Percentiles rank a stretch among this genome's conserved stretches.
phyloP scores from a whole-genome alignment of 805 yeast genomes.

The Metschnikowia shivogae region DNA sequence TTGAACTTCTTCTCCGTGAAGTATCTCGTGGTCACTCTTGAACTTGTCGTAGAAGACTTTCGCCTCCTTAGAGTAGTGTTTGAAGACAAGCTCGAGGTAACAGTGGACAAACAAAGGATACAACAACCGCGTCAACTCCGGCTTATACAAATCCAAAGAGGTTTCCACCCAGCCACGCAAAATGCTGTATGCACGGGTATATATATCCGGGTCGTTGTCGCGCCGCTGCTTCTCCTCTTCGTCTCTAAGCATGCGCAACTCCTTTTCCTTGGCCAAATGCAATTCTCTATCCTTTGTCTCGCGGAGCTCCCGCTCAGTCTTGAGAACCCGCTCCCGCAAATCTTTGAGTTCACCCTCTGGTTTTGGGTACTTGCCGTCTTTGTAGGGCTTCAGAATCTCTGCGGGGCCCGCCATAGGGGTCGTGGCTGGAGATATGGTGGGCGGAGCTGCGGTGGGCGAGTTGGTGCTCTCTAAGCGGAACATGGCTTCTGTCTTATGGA shows the following conservation, averaged over 20 bases:
- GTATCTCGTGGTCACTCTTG: slow-evolving; percentile 63
- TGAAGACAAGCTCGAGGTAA: slow-evolving; percentile 71
- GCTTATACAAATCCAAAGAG: slow-evolving; percentile 85
- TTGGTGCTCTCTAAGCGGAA: slow-evolving; percentile 80
- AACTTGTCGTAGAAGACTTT: slow-evolving; percentile 73
- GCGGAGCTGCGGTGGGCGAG: slow-evolving; percentile 47
- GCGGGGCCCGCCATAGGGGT: slow-evolving; percentile 32
- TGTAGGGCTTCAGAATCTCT: slow-evolving; percentile 23
- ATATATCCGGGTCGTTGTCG: slow-evolving; percentile 63
- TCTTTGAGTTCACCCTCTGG: slow-evolving; percentile 35
- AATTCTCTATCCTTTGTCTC: slow-evolving; percentile 37
- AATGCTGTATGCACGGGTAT: slow-evolving; percentile 74
- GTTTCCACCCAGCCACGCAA: slow-evolving; percentile 86
- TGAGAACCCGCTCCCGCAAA: slow-evolving; percentile 29
- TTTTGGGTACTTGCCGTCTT: slow-evolving; percentile 25
- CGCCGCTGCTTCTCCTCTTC: slow-evolving; percentile 41
- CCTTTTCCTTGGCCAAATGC: slow-evolving; percentile 36
- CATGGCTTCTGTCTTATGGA: slow-evolving; percentile 90
- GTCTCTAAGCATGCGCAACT: slow-evolving; percentile 35
- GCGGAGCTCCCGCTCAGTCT: slow-evolving; percentile 35
- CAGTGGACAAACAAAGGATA: slow-evolving; percentile 93
- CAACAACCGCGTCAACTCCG: slow-evolving; percentile 76
- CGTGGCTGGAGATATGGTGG: slow-evolving; percentile 47
- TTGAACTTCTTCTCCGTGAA: slow-evolving; percentile 75
- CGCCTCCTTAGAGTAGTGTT: slow-evolving; percentile 58